Evolutionary conservation across 768 basidiomycete species (phyloP).

Genomic region (Clitopilus hobsonii): DNA sequence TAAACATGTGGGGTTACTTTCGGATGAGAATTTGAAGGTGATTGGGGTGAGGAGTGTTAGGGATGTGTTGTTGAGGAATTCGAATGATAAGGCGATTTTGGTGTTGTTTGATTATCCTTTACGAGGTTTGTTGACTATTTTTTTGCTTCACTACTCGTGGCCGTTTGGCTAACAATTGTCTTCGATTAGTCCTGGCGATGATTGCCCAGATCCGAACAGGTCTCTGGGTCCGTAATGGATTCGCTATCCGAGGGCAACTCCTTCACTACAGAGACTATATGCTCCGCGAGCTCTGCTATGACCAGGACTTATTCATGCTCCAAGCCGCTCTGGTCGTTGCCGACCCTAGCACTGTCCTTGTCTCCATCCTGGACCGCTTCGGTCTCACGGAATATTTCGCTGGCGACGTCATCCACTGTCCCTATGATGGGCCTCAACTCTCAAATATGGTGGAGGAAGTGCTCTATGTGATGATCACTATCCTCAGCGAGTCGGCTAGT

Average conservation of each 20-base stretch:
- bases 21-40: constrained; percentile 45
- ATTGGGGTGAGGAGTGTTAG: constrained; percentile 51
- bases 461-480: constrained; percentile 80
- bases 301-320: constrained; percentile 85
- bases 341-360: constrained; percentile 73
- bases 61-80: constrained; percentile 57
- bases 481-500: constrained; percentile 77
- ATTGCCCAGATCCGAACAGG: constrained; percentile 93
- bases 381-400: constrained; percentile 77
- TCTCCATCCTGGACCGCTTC: constrained; percentile 88
- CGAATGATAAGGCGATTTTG: constrained; percentile 65
- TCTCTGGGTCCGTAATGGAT: constrained; percentile 97
- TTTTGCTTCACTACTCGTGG: not conserved
- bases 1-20: constrained; percentile 73
- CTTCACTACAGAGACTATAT: constrained; percentile 96
- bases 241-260: constrained; percentile 90
- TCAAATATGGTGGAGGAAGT: constrained; percentile 90
- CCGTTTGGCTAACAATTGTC: constrained; percentile 2
- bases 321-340: constrained; percentile 77
- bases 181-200: constrained; percentile 70
- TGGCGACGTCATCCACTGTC: constrained; percentile 50
- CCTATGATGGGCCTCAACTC: constrained; percentile 68
- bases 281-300: constrained; percentile 93
- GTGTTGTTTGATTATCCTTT: constrained; percentile 85
- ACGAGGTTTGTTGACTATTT: constrained; percentile 52